These are phyloP conservation scores for Epichloe gansuensis DNA, from an alignment of 2,329 filamentous ascomycete genomes.

Conservation along the genomic window DNA sequence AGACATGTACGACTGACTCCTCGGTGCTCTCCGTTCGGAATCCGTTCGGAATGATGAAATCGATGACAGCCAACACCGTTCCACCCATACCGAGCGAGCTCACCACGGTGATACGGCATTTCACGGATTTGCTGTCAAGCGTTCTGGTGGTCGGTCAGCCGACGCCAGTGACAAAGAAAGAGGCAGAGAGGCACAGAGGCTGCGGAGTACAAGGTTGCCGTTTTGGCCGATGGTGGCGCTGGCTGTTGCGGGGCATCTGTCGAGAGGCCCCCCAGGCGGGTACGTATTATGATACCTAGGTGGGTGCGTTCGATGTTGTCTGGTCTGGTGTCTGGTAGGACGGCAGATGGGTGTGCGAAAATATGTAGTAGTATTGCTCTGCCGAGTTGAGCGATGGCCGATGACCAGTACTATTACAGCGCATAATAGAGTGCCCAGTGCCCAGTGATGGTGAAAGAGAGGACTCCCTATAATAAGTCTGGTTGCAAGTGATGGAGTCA, in stretches of 20 bases:
- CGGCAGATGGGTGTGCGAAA: no score
- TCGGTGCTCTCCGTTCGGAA: not conserved
- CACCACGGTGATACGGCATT: not conserved
- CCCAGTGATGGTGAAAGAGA: no score
- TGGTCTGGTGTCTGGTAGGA: no score
- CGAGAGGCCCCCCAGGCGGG: no score
- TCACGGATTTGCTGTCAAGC: not conserved
- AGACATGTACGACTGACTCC: not conserved
- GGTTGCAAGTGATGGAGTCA: no score
- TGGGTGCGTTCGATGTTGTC: no score
- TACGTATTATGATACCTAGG: no score
- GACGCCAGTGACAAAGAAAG: not conserved
- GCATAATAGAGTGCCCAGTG: no score
- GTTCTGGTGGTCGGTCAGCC: not conserved
- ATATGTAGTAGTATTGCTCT: no score
- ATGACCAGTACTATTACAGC: no score
- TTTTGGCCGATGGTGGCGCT: slow-evolving; percentile 5
- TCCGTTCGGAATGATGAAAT: not conserved
- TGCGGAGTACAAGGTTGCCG: not conserved
- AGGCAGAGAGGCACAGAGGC: not conserved
- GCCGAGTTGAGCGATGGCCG: no score
- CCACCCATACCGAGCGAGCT: not conserved
- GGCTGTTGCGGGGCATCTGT: slow-evolving; percentile 1
- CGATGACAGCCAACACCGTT: not conserved
- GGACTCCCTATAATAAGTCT: no score